These are phyloP conservation scores for Grigorovia humatica DNA, from an alignment of 805 yeast genomes.

Conservation along the genomic window DNA sequence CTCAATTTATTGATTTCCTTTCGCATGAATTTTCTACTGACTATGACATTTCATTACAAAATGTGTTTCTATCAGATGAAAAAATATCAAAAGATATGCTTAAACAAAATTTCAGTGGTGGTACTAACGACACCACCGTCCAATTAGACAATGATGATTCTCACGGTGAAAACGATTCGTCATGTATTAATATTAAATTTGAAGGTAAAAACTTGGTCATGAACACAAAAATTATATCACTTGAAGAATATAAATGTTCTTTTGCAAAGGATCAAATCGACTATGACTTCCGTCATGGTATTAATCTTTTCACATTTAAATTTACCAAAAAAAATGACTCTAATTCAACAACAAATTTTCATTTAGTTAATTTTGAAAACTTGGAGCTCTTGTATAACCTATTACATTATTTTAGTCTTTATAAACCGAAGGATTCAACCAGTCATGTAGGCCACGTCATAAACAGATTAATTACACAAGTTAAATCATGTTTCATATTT, in stretches of 20 bases:
- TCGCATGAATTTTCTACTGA: slow-evolving; percentile 7
- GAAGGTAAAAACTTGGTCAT: not conserved
- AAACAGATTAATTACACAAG: slow-evolving; percentile 23
- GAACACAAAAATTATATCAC: not conserved
- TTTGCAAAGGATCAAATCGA: not conserved
- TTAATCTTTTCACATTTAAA: slow-evolving; percentile 16
- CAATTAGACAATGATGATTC: not conserved
- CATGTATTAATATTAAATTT: slow-evolving; percentile 1
- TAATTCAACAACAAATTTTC: slow-evolving; percentile 11
- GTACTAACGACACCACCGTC: not conserved
- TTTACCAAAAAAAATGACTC: slow-evolving; percentile 4
- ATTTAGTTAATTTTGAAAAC: slow-evolving; percentile 21
- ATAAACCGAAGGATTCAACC: slow-evolving; percentile 4
- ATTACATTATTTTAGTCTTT: slow-evolving; percentile 3
- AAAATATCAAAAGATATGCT: slow-evolving; percentile 4
- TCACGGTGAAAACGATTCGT: not conserved
- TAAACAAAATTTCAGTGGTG: not conserved
- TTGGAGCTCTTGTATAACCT: slow-evolving; percentile 9
- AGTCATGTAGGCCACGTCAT: slow-evolving; percentile 21
- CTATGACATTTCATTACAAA: slow-evolving; percentile 15
- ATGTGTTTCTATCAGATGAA: slow-evolving; percentile 21
- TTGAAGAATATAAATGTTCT: not conserved
- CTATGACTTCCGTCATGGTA: slow-evolving; percentile 3
- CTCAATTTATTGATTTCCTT: slow-evolving; percentile 13
- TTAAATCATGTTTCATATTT: slow-evolving; percentile 30